Conservation (phyloP, 1,139 yeast species). For the Saccharomyces hybrid region DNA sequence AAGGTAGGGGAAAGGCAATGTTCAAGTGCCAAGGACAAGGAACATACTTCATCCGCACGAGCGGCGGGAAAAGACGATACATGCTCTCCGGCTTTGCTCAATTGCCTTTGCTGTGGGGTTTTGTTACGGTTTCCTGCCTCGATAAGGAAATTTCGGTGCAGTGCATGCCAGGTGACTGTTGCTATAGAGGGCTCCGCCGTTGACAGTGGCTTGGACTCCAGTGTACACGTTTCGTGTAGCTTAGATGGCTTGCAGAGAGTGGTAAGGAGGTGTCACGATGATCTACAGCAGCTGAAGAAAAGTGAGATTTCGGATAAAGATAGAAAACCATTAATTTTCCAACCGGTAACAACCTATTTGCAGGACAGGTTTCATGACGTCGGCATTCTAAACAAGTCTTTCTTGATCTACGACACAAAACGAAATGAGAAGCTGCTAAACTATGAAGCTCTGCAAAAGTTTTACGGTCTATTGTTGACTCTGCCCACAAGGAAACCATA, state of each 20-base stretch:
- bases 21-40: background rate
- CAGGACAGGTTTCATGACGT: slow-evolving; percentile 38
- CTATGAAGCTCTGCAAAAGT: slow-evolving; percentile 37
- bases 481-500: slow-evolving; percentile 58
- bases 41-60: background rate
- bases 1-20: background rate
- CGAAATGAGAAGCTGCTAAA: no score
- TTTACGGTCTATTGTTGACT: slow-evolving; percentile 38
- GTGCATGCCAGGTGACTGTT: slow-evolving; percentile 44
- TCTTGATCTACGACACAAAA: slow-evolving; percentile 19
- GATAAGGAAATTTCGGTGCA: slow-evolving; percentile 47
- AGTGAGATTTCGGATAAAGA: slow-evolving; percentile 2
- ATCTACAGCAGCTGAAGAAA: slow-evolving; percentile 7
- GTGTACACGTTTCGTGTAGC: background rate
- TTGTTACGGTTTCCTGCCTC: slow-evolving; percentile 43
- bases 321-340: slow-evolving; percentile 37
- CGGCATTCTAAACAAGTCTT: slow-evolving; percentile 43
- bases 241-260: slow-evolving; percentile 6
- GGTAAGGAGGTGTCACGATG: slow-evolving; percentile 8
- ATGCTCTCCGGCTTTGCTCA: background rate
- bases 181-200: background rate
- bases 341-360: slow-evolving; percentile 44
- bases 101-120: slow-evolving; percentile 52
- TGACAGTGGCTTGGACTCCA: background rate
- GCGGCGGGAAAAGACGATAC: background rate